phyloP scores from a whole-genome alignment of 169 alveolate species.

The Plasmodium yoelii region DNA sequence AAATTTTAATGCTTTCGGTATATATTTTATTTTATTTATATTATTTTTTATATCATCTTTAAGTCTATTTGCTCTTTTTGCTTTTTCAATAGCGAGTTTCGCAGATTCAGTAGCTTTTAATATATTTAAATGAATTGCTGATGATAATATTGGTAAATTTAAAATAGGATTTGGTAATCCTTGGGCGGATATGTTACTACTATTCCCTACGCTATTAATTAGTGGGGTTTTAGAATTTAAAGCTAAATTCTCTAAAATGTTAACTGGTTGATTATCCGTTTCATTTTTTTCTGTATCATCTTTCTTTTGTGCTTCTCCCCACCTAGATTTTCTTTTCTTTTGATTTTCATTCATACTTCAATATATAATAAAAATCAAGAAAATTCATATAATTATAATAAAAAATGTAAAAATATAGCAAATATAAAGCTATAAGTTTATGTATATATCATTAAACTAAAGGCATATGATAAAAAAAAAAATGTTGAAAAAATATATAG shows the following conservation, averaged over 20 bases:
- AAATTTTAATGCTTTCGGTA: conserved; percentile 77
- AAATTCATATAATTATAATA: no score
- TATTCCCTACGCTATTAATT: not conserved
- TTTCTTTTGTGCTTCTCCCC: conserved; percentile 72
- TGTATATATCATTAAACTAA: no score
- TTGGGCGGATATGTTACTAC: not conserved
- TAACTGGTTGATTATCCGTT: conserved; percentile 1
- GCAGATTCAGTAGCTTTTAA: conserved; percentile 79
- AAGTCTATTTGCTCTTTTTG: conserved; percentile 78
- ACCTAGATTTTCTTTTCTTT: conserved; percentile 68
- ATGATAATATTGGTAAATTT: conserved; percentile 5
- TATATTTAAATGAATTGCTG: conserved; percentile 47
- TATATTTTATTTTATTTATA: conserved; percentile 33
- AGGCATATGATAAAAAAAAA: no score
- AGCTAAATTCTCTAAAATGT: conserved; percentile 25
- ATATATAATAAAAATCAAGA: no score
- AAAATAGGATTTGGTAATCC: conserved; percentile 8
- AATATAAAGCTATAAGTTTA: no score
- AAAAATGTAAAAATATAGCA: no score
- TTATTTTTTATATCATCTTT: conserved; percentile 32
- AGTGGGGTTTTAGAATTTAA: not conserved
- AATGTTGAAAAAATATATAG: not conserved
- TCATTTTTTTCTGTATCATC: conserved; percentile 7
- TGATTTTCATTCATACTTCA: conserved; percentile 31
- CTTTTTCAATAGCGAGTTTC: conserved; percentile 82